These are phyloP conservation scores for Discostella pseudostelligera DNA, from an alignment of 108 stramenopile genomes.

Conservation along the genomic window DNA sequence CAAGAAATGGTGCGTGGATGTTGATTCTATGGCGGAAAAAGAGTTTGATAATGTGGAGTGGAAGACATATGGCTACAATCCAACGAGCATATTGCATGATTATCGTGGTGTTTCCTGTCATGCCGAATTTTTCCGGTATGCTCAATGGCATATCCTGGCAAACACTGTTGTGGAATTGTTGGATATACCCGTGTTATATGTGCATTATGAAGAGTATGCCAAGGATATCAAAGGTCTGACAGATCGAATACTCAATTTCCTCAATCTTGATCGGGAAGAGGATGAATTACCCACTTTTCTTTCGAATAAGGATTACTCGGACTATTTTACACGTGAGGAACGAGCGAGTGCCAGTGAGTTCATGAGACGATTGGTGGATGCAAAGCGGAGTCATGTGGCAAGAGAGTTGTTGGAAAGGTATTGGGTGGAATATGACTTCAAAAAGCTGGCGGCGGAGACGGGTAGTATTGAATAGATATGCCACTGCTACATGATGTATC, in stretches of 20 bases:
- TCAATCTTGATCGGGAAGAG: slow-evolving; percentile 23
- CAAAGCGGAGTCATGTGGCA: neutral
- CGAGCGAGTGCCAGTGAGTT: slow-evolving; percentile 31
- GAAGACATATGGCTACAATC: slow-evolving; percentile 16
- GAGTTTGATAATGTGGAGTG: slow-evolving; percentile 27
- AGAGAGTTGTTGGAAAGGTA: slow-evolving; percentile 28
- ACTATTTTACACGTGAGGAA: slow-evolving; percentile 40
- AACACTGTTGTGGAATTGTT: slow-evolving; percentile 40
- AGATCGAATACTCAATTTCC: slow-evolving; percentile 46
- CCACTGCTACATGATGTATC: neutral
- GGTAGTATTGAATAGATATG: slow-evolving; percentile 11
- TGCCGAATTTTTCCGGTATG: slow-evolving; percentile 64
- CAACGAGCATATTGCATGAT: slow-evolving; percentile 23
- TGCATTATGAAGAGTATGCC: slow-evolving; percentile 68
- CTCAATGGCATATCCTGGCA: slow-evolving; percentile 63
- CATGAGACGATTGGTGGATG: slow-evolving; percentile 32
- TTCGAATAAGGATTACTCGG: slow-evolving; percentile 39
- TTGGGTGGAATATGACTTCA: slow-evolving; percentile 30
- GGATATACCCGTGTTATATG: slow-evolving; percentile 46
- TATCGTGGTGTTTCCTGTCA: slow-evolving; percentile 60
- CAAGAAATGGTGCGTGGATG: slow-evolving; percentile 54
- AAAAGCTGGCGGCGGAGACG: slow-evolving; percentile 20
- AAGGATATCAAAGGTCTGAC: slow-evolving; percentile 48
- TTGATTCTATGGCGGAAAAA: slow-evolving; percentile 35
- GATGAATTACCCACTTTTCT: slow-evolving; percentile 14